phyloP scores from a whole-genome alignment of 306 rosid species.

The Carpinus fangiana region DNA sequence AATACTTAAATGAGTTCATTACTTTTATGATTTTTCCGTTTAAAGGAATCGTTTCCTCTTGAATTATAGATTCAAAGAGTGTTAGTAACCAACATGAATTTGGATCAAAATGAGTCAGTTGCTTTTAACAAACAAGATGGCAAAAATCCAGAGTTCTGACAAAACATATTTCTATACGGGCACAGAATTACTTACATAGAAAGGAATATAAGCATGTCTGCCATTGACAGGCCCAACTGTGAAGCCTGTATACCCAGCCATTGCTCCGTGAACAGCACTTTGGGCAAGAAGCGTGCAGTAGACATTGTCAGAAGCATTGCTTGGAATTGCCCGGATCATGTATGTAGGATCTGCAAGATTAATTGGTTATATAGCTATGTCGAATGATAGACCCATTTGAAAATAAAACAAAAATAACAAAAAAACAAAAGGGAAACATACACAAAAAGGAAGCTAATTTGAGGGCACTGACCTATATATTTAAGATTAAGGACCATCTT shows the following conservation, averaged over 20 bases:
- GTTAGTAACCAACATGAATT: neutral
- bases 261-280: constrained; percentile 91
- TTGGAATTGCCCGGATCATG: constrained; percentile 90
- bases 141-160: neutral
- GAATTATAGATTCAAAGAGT: too few species aligned
- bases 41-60: neutral
- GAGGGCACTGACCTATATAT: constrained; percentile 66
- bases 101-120: constrained; percentile 21
- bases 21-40: neutral
- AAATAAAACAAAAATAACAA: neutral
- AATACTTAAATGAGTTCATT: neutral
- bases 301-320: constrained; percentile 90
- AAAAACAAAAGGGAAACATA: neutral
- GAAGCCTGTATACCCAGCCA: constrained; percentile 93
- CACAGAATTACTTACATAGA: constrained; percentile 47
- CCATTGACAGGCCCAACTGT: constrained; percentile 78
- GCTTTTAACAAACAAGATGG: constrained; percentile 17
- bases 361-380: constrained; percentile 1
- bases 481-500: constrained; percentile 64
- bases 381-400: neutral
- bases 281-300: constrained; percentile 91
- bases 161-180: neutral
- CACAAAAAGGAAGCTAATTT: constrained; percentile 18
- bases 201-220: constrained; percentile 82
- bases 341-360: constrained; percentile 77